Percentiles rank a stretch among this genome's conserved stretches.
Evolutionary conservation across 495 filamentous ascomycete species (phyloP).

Genomic region (Aspergillus saccharolyticus): DNA sequence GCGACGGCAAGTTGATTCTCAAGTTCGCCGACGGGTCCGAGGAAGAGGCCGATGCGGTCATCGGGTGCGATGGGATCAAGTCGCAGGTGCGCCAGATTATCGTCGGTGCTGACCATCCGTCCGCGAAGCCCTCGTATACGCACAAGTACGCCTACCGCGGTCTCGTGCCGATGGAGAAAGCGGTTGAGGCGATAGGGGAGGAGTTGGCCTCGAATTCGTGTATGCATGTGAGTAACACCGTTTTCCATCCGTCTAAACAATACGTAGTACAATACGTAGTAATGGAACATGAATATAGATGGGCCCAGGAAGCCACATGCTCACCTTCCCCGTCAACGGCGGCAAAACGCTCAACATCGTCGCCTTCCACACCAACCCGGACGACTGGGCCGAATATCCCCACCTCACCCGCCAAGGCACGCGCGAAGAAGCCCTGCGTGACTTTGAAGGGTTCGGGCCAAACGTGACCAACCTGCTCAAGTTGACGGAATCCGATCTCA

Average conservation of each 20-base stretch:
- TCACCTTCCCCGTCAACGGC: conserved; percentile 46
- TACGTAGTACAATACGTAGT: conserved; percentile 1
- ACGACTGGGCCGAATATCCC: conserved; percentile 33
- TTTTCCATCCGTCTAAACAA: background rate
- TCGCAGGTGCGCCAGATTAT: conserved; percentile 42
- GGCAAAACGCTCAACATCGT: conserved; percentile 41
- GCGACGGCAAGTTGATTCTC: conserved; percentile 22
- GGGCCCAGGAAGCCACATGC: conserved; percentile 40
- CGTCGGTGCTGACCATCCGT: conserved; percentile 34
- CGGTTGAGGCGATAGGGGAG: conserved; percentile 43
- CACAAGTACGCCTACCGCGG: conserved; percentile 49
- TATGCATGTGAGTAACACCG: conserved; percentile 28
- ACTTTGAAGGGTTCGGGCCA: conserved; percentile 36
- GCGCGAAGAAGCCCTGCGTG: conserved; percentile 27
- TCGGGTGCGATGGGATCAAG: conserved; percentile 59
- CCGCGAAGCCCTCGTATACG: conserved; percentile 37
- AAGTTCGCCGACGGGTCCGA: conserved; percentile 28
- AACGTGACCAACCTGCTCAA: conserved; percentile 24
- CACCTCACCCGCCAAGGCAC: conserved; percentile 25
- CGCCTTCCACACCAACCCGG: conserved; percentile 27
- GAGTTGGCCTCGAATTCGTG: conserved; percentile 39
- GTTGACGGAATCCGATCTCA: conserved; percentile 19
- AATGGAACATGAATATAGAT: too few species aligned
- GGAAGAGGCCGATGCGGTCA: conserved; percentile 39
- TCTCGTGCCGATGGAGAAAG: conserved; percentile 48